Percentiles rank a stretch among this genome's conserved stretches.
These are phyloP conservation scores for Chaetothyriales sp. DNA, from an alignment of 2,329 filamentous ascomycete genomes.

Conservation along the genomic window DNA sequence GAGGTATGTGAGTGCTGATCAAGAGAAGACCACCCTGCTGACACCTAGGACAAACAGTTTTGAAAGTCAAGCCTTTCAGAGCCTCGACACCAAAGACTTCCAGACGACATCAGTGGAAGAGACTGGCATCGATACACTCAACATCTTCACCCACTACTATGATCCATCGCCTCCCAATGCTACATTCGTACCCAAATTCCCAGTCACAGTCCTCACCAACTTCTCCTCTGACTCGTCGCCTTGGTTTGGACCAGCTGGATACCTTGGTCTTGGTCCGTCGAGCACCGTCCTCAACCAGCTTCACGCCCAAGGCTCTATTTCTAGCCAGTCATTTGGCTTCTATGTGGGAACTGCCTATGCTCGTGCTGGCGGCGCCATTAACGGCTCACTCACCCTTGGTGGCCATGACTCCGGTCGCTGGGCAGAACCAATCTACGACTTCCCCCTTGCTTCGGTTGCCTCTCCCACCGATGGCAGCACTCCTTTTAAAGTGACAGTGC, in stretches of 20 bases:
- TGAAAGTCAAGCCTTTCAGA: not conserved
- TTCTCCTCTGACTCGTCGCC: slow-evolving; percentile 8
- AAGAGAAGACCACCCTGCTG: not conserved
- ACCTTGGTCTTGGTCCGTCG: slow-evolving; percentile 25
- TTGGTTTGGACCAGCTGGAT: slow-evolving; percentile 15
- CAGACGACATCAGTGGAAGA: slow-evolving; percentile 28
- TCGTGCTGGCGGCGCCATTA: slow-evolving; percentile 26
- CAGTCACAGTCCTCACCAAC: slow-evolving; percentile 13
- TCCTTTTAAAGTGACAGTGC: slow-evolving; percentile 26
- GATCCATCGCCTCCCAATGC: slow-evolving; percentile 13
- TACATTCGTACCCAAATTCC: slow-evolving; percentile 9
- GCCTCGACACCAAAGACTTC: slow-evolving; percentile 19
- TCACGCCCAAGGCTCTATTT: slow-evolving; percentile 22
- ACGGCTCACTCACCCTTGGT: slow-evolving; percentile 30
- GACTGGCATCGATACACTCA: slow-evolving; percentile 20
- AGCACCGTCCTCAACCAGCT: slow-evolving; percentile 28
- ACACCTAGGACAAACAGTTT: not conserved
- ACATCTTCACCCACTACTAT: slow-evolving; percentile 15
- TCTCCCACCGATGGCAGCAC: slow-evolving; percentile 22
- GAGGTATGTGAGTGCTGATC: slow-evolving; percentile 5
- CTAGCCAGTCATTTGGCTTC: slow-evolving; percentile 27
- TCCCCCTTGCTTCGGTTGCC: slow-evolving; percentile 1
- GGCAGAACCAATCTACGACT: slow-evolving; percentile 21
- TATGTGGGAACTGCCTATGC: slow-evolving; percentile 29
- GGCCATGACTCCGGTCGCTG: slow-evolving; percentile 32